Evolutionary conservation across 2,329 filamentous ascomycete species (phyloP), one percentile per base, ranked within the genome.

Genomic region (Orbilia quercus): DNA sequence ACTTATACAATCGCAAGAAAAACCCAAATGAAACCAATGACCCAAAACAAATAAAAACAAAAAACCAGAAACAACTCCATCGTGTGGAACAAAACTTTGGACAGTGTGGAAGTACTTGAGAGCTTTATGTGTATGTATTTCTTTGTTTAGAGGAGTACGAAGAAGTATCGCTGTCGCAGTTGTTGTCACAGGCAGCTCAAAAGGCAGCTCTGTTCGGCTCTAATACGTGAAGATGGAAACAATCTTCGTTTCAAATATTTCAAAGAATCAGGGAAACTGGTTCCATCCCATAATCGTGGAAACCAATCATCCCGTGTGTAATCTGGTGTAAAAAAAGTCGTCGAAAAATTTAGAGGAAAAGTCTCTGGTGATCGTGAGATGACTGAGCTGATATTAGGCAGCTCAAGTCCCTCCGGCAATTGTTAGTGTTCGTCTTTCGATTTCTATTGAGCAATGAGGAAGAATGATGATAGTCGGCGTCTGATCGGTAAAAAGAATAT

Each of bases 301-400:
- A 20, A 40, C 12, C 18, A 9, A 31, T 20, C 14, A 36, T 18
- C 20, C 7, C 25, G 28, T 14, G 3, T 2, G 7, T 14, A 20
- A 7, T 14, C 6, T 5, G 28, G 11, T 38, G 42, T 31, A 31
- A 50, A 42, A 20, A 38, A 47, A 7, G 45, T 23, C 47, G 22
- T 48, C 7, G 16, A 40, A 40, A 31, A 38, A 31, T 20, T 16
- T 11, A 28, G 28, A 31, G 40, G 38, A 51, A 45, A 47, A 34
- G 50, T 69, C 64, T 72, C 54, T 55, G 67, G 67, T 72, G 67
- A 72, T 72, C 59, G 67, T 72, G 67, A 72, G 67, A 18, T 55
- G 45, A 31, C 63, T 34, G 31, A 59, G 58, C 67, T 16, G 12
- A 20, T 47, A 16, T 40, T 40, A 34, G 36, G 20, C 25, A 54